Evolutionary conservation across 352 stramenopile genomes (phyloP), one percentile per base, ranked within the genome.

Genomic region (Bremia lactucae): DNA sequence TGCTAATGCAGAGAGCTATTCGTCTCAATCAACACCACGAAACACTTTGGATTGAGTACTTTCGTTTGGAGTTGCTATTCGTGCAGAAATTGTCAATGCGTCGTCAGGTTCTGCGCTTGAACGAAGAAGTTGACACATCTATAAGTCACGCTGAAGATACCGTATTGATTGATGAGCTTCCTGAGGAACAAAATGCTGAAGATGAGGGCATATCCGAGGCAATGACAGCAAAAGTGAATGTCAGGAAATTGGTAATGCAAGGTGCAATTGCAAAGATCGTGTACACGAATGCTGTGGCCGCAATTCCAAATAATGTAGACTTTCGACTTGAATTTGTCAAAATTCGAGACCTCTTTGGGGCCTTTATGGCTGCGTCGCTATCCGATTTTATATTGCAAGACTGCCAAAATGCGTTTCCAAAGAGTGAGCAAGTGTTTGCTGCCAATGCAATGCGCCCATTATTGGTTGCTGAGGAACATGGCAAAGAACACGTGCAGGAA

Each of bases 1-100:
- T 91, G 48, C 74, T 96, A 38, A 87, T 96, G 83, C 85, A 96
- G 61, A 77, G 85, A n/a, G 84, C 79, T n/a, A 88, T 96, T 43
- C 79, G 85, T 26, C 83, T 96, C 38, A 96, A 94, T 52, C 69
- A 69, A 20, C 53, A 77, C 47, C 67, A 76, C 42, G 65, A 74
- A 36, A 83, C 81, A 35, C 72, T 96, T 24, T 96, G 85, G 85
- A 59, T 85, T 24, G 83, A 96, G 63, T 96, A 95, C 53, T 95
- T 95, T 41, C 74, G 83, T 21, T 59, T 96, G 8, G 85, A 96
- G 47, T 62, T 95, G 47, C 65, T 91, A 35, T 96, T 94, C 56
- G 86, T 94, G 51, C 75, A 94, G 57, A 96, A 95, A 53, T 62
- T 96, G 37, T 68, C 63, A 14, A 68, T 87, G 34, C 80, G 80